Conservation (phyloP, 352 stramenopile genomes). For the Phytopythium litorale region DNA sequence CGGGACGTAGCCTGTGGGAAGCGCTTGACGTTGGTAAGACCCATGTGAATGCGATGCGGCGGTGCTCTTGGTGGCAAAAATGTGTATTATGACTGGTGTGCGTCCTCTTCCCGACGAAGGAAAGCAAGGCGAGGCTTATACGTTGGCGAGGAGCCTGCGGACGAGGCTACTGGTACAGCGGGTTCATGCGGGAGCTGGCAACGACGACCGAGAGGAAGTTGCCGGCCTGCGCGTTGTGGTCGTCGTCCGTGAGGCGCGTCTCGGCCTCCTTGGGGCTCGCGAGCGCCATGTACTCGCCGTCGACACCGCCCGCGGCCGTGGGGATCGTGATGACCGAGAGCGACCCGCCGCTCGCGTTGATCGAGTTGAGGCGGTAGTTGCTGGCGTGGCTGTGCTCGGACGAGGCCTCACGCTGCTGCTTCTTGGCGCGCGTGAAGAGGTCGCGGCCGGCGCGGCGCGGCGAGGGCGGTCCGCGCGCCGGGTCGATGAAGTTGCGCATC, state of each 20-base stretch:
- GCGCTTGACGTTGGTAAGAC: not conserved
- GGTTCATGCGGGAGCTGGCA: conserved; percentile 52
- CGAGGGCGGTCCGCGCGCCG: conserved; percentile 23
- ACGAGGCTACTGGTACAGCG: conserved; percentile 37
- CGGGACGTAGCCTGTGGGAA: conserved; percentile 30
- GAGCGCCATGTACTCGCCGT: conserved; percentile 36
- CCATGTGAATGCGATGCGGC: not conserved
- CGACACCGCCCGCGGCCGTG: conserved; percentile 10
- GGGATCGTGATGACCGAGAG: conserved; percentile 1
- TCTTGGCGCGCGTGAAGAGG: conserved; percentile 7
- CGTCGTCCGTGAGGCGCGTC: conserved; percentile 36
- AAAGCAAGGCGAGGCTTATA: conserved; percentile 1
- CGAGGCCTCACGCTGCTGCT: conserved; percentile 14
- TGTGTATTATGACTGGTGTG: not conserved
- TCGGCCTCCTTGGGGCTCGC: conserved; percentile 42
- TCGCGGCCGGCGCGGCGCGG: conserved; percentile 18
- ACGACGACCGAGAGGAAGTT: conserved; percentile 59
- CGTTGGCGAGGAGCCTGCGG: not conserved
- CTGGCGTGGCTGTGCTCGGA: conserved; percentile 6
- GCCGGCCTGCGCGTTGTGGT: conserved; percentile 23
- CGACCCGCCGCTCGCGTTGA: not conserved
- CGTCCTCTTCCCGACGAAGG: not conserved
- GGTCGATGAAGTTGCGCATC: conserved; percentile 73
- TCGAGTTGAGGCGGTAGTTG: not conserved
- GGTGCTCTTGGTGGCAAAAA: not conserved